Percentiles rank a stretch among this genome's conserved stretches.
Conservation (phyloP, 2,329 filamentous ascomycete genomes). For the Cercospora sp. region DNA sequence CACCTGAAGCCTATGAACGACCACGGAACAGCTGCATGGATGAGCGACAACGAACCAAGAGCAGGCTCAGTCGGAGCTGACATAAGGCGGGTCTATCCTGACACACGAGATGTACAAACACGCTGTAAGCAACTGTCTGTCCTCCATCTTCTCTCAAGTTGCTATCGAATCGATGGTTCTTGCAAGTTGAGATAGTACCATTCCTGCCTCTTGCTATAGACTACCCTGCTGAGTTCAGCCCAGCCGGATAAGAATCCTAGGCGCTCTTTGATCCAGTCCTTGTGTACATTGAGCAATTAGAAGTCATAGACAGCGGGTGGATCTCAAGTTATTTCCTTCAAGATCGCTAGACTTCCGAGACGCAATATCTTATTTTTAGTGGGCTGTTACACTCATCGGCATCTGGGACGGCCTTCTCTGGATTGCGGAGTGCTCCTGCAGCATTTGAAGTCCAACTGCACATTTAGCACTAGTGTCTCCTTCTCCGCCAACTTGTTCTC, state of each 20-base stretch:
- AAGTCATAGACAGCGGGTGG: slow-evolving; percentile 14
- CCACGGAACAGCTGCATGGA: too few species aligned
- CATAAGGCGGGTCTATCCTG: too few species aligned
- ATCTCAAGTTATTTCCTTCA: slow-evolving; percentile 15
- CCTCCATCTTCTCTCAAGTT: neutral
- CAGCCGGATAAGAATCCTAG: neutral
- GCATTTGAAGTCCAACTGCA: slow-evolving; percentile 6
- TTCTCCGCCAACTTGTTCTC: slow-evolving; percentile 2
- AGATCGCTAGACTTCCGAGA: slow-evolving; percentile 17
- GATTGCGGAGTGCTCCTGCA: neutral
- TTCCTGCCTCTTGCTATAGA: neutral
- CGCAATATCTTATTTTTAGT: neutral
- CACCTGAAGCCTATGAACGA: too few species aligned
- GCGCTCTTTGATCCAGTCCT: slow-evolving; percentile 1
- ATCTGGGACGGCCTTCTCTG: neutral
- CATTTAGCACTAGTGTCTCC: neutral
- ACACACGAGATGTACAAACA: neutral
- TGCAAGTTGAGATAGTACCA: slow-evolving; percentile 14
- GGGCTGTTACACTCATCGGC: neutral
- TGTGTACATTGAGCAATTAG: neutral
- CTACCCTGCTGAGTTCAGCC: slow-evolving; percentile 1
- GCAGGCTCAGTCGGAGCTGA: too few species aligned
- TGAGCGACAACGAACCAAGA: too few species aligned
- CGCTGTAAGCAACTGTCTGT: neutral
- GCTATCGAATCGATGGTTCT: neutral